Evolutionary conservation across 768 basidiomycete species (phyloP), one percentile per base, ranked within the genome.

Genomic region (Rhodotorula diobovata): DNA sequence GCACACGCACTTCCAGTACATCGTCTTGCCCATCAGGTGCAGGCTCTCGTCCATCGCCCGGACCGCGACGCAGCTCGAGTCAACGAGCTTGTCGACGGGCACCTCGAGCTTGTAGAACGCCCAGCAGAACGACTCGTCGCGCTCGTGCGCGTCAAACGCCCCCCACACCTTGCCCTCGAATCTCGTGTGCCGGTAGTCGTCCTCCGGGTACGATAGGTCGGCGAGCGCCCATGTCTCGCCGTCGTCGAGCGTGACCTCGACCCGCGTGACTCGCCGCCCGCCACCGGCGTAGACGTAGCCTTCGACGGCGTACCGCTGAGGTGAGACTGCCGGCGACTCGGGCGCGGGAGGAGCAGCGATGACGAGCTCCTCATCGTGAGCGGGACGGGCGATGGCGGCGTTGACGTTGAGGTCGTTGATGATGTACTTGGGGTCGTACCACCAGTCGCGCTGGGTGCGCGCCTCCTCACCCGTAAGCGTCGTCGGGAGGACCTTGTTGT

Each of bases 231-330:
- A 88, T 2, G 81, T 81, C 28, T 67, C 66, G 3, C 86, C 87
- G 34, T 85, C 83, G 70, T 88, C 85, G 15, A 85, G 73, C 14
- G 86, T 85, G 51, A 87, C 63, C 70, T 88, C 87, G 37, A 87
- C 85, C 25, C 87, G 82, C 8, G 83, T 84, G 30, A 88, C 81
- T 28, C 86, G 81, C 15, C 85, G 81, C 8, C 87, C 87, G 12
- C 87, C 86, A 20, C 87, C 87, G 35, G 83, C 81, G 76, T 88
- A 88, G 6, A 87, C 87, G 65, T 87, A 88, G 10, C 87, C 87
- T 63, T 81, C 79, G 50, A 86, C 54, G 9, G 76, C 76, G 75
- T 87, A 87, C 5, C 71, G 77, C 12, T 76, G 73, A 10, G 56
- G 16, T 7, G 23, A 7, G 14, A 20, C 23, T 6, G 28, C 9